A percentile compares a stretch with the other conserved stretches of the same genome.
Evolutionary conservation across 805 yeast species (phyloP).

Genomic region (Torulaspora microellipsoides): DNA sequence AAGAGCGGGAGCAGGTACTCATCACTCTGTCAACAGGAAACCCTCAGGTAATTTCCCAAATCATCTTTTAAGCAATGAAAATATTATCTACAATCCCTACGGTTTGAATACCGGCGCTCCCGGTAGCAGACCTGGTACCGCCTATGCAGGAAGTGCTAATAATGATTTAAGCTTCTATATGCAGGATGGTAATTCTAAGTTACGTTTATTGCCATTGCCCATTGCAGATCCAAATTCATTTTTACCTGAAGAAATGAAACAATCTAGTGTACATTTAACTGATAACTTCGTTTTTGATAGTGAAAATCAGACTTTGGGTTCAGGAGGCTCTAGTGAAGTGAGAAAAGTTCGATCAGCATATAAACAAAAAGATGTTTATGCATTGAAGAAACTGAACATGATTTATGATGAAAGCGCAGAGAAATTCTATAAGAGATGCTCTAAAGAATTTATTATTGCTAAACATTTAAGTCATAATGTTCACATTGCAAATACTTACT

Average conservation of each 20-base stretch:
- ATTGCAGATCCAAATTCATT: conserved; percentile 61
- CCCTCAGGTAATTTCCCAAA: conserved; percentile 7
- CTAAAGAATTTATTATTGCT: conserved; percentile 60
- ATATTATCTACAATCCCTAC: conserved; percentile 61
- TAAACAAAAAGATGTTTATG: conserved; percentile 43
- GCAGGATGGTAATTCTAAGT: conserved; percentile 35
- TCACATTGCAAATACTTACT: conserved; percentile 56
- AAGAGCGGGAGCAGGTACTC: conserved; percentile 13
- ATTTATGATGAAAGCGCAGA: conserved; percentile 59
- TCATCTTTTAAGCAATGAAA: conserved; percentile 28
- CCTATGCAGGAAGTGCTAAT: conserved; percentile 9
- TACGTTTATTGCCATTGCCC: conserved; percentile 54
- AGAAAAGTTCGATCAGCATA: conserved; percentile 41
- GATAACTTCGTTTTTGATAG: conserved; percentile 51
- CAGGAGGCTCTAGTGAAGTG: conserved; percentile 70
- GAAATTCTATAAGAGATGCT: conserved; percentile 59
- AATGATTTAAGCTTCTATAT: conserved; percentile 29
- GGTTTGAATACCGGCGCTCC: conserved; percentile 35
- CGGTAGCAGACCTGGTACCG: conserved; percentile 11
- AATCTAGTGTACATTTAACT: conserved; percentile 44
- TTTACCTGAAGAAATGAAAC: conserved; percentile 51
- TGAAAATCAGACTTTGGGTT: conserved; percentile 51
- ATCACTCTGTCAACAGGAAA: conserved; percentile 7
- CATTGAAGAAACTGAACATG: conserved; percentile 60
- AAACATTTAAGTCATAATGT: conserved; percentile 49